Base-by-base conservation (phyloP, 2,329 filamentous ascomycete species). In the Cladophialophora yegresii region DNA sequence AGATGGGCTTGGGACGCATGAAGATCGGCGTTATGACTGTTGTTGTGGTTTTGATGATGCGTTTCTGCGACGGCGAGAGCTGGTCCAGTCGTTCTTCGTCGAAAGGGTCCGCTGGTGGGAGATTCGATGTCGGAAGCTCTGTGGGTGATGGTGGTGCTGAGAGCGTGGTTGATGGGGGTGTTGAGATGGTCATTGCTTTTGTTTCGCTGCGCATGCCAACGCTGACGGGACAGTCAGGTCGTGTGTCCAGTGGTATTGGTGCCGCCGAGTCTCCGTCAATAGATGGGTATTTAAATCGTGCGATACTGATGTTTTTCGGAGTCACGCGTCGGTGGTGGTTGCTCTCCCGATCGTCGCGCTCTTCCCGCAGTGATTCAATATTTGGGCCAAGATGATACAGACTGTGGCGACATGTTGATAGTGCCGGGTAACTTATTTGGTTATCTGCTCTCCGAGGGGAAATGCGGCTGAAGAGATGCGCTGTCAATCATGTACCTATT, bases 111-210 rank as follows among this genome's bases (percentile, higher is more conserved):
- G 58, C 54, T 1, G 47, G 45, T 20, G 61, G 49, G 1, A 56
- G 62, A 7, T 57, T 58, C 8, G 50, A 51, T 40, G 63, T 57
- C 4, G 54, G 53, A 12, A 63, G 50, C 62, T 71, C 67, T 12
- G 68, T 70, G n/a, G 70, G 65, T 20, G 70, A 70, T 40, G 70
- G 67, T 36, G 70, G 66, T 40, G 1, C 53, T 30, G 68, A 70
- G 32, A 70, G 61, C 7, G 65, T 70, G 22, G 68, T 69, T 28
- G 63, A 61, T 23, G 65, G 70, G 13, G 68, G 70, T 28, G 70
- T 70, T 30, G 64, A 50, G 20, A 70, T 65, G 33, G 67, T 60
- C 64, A 65, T 69, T 55, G 55, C 47, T 12, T 2, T 54, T 10
- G 5, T 22, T 28, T 28, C 16, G 33, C 33, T 16, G 33, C 33